Base-by-base conservation (phyloP, 345 rosid species). In the Corymbia maculata region DNA sequence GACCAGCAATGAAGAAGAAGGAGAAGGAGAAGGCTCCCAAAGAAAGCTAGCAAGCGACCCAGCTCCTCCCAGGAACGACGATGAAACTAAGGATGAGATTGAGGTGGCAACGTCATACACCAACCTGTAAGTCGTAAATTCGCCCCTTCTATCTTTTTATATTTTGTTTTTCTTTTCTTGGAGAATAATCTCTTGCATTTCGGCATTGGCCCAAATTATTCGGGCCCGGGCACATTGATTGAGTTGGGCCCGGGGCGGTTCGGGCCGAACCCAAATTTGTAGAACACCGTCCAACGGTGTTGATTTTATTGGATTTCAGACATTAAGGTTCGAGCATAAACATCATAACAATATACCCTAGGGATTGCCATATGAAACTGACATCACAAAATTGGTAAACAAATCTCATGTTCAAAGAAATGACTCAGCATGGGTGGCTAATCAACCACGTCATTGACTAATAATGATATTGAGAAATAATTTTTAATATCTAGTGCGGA, bases 381-480 rank as follows among this genome's bases (percentile, higher is more conserved):
- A 14, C 17, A 9, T 66, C 45, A 70, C 7, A 3, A 70, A 70
- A 32, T 8, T 32, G 0, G 4, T 8, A 32, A 68, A 64, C 1
- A 64, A 70, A 36, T 70, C 26, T 70, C 80, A 9, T 70, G 17
- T 17, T 70, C 24, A 17, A 36, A 70, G 42, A 70, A 17, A 2
- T 70, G 80, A 36, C 45, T 17, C 7, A 8, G 2, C 26, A 36
- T 1, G 13, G 0, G 42, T 36, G 6, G 0, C 44, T 36, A 17
- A 70, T 36, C 26, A 36, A 1, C 1, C 1, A 70, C 1, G 13
- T 17, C 1, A 70, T 70, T 36, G 47, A 36, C 47, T 36, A 9
- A 0, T 17, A 19, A 70, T 0, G 4, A 70, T 13, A 17, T 17
- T 0, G 0, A 17, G 13, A 42, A 9, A 9, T 1, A 0, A 32